Evolutionary conservation across 805 yeast species (phyloP).

Genomic region (Kodamaea sagamina): DNA sequence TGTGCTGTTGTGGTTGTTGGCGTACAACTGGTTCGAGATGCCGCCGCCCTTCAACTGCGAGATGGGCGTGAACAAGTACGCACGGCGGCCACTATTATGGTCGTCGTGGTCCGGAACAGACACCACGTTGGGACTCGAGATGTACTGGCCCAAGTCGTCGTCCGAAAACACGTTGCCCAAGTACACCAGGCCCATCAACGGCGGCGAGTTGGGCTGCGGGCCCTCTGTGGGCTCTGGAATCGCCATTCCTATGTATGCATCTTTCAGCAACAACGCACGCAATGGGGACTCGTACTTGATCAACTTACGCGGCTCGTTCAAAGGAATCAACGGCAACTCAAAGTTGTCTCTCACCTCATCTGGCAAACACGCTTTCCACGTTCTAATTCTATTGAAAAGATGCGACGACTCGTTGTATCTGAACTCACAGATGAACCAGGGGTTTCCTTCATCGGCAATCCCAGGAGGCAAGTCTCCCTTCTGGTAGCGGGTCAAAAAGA

Average conservation of each 20-base stretch:
- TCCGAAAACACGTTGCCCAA: constrained; percentile 69
- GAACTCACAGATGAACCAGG: constrained; percentile 90
- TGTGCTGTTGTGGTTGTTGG: constrained; percentile 13
- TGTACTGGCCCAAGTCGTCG: constrained; percentile 81
- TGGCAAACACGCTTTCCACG: constrained; percentile 98
- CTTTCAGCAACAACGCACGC: constrained; percentile 70
- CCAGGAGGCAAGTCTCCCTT: constrained; percentile 84
- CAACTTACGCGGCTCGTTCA: constrained; percentile 64
- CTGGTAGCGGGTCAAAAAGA: constrained; percentile 90
- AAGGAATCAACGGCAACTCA: constrained; percentile 72
- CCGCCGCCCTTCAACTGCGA: constrained; percentile 43
- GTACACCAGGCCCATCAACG: constrained; percentile 90
- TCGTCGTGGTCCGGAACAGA: constrained; percentile 44
- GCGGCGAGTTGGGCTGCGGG: constrained; percentile 80
- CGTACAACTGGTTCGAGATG: constrained; percentile 21
- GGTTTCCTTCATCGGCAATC: constrained; percentile 68
- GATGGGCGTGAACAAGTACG: constrained; percentile 46
- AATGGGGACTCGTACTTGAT: constrained; percentile 84
- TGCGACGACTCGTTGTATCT: constrained; percentile 91
- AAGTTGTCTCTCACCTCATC: constrained; percentile 89
- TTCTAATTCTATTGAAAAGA: constrained; percentile 89
- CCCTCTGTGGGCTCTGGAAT: constrained; percentile 83
- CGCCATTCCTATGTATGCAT: constrained; percentile 70
- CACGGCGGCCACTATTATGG: constrained; percentile 34
- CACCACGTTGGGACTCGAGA: constrained; percentile 42